These are phyloP conservation scores for Torulaspora maleeae DNA, from an alignment of 805 yeast species.

Conservation along the genomic window DNA sequence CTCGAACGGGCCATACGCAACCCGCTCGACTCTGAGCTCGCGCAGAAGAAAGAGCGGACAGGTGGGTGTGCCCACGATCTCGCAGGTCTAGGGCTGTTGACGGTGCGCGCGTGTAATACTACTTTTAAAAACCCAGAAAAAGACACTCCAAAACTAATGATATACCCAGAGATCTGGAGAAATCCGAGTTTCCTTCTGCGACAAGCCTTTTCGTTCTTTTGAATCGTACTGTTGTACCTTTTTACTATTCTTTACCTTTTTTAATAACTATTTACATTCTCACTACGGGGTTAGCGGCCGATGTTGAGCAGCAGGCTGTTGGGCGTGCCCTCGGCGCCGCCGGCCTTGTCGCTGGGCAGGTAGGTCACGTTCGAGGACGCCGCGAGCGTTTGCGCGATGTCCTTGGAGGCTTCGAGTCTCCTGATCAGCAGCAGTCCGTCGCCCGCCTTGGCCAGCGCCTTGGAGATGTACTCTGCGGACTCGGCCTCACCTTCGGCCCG, in stretches of 20 bases:
- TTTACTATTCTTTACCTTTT: constrained; percentile 2
- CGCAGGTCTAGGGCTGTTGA: constrained; percentile 72
- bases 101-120: constrained; percentile 5
- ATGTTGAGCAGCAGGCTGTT: constrained; percentile 62
- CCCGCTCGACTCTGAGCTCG: constrained; percentile 31
- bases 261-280: constrained; percentile 8
- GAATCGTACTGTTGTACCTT: neutral
- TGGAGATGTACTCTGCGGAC: constrained; percentile 91
- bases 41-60: constrained; percentile 47
- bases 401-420: constrained; percentile 94
- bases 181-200: neutral
- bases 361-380: constrained; percentile 81
- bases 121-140: constrained; percentile 1
- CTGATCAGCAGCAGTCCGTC: constrained; percentile 91
- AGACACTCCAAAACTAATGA: constrained; percentile 1
- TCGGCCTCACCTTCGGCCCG: constrained; percentile 99
- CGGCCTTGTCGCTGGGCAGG: constrained; percentile 57
- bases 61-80: constrained; percentile 85
- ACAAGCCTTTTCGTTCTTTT: neutral
- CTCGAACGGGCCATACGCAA: constrained; percentile 34
- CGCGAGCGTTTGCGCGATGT: constrained; percentile 85
- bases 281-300: constrained; percentile 48
- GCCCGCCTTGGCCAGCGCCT: constrained; percentile 89
- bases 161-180: constrained; percentile 2
- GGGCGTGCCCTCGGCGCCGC: constrained; percentile 35